phyloP scores from a whole-genome alignment of 2,329 filamentous ascomycete species.

The Trichophyton simii region DNA sequence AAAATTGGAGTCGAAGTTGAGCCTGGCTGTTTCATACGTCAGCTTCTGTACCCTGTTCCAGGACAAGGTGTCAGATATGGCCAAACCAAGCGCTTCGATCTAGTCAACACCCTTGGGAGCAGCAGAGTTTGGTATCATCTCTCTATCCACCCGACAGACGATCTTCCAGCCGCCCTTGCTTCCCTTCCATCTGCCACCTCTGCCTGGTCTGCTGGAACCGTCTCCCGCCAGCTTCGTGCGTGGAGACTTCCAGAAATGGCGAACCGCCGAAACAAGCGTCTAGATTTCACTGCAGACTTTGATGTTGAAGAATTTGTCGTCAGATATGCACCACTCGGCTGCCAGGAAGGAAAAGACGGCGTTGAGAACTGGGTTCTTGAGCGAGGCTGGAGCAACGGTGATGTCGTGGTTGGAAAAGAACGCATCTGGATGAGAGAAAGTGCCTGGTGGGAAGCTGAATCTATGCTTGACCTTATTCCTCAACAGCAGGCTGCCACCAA shows the following conservation, averaged over 20 bases:
- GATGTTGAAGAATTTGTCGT: slow-evolving; percentile 83
- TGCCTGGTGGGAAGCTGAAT: slow-evolving; percentile 97
- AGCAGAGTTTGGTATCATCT: slow-evolving; percentile 95
- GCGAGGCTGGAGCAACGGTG: slow-evolving; percentile 95
- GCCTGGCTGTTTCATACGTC: slow-evolving; percentile 67
- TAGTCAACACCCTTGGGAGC: slow-evolving; percentile 60
- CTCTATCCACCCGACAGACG: slow-evolving; percentile 80
- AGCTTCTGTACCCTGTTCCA: slow-evolving; percentile 64
- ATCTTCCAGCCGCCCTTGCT: slow-evolving; percentile 62
- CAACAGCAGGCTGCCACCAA: slow-evolving; percentile 40
- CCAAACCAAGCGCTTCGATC: slow-evolving; percentile 63
- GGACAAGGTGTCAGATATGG: slow-evolving; percentile 72
- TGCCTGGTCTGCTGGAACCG: slow-evolving; percentile 82
- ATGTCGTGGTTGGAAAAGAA: slow-evolving; percentile 80
- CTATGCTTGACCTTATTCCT: slow-evolving; percentile 81
- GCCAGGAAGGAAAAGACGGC: slow-evolving; percentile 77
- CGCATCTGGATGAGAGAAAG: slow-evolving; percentile 90
- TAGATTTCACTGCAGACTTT: slow-evolving; percentile 95
- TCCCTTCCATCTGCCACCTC: slow-evolving; percentile 59
- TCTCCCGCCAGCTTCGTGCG: slow-evolving; percentile 81
- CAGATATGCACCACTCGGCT: slow-evolving; percentile 72
- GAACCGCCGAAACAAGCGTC: slow-evolving; percentile 75
- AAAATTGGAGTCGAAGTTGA: slow-evolving; percentile 75
- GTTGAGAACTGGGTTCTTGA: slow-evolving; percentile 91
- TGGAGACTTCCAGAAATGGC: slow-evolving; percentile 96